Conservation (phyloP, 352 stramenopile species). For the Pythium plurisporium region DNA sequence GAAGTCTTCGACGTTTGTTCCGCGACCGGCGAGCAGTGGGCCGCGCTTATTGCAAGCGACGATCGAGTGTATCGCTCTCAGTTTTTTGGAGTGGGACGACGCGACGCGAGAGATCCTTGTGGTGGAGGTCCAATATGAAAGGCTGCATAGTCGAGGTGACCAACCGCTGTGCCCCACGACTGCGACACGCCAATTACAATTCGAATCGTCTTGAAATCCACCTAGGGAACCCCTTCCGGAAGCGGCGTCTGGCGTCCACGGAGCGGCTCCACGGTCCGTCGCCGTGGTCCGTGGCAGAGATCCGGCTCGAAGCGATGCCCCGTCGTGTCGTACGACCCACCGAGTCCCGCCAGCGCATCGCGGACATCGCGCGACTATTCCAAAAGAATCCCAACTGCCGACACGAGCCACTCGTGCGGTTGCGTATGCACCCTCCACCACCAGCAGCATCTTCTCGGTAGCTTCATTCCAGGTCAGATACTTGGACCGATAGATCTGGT, state of each 20-base stretch:
- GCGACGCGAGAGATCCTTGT: no score
- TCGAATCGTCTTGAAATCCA: neutral
- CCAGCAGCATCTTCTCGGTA: neutral
- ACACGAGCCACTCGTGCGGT: neutral
- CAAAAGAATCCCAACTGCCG: neutral
- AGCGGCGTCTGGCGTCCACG: neutral
- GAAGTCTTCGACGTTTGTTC: no score
- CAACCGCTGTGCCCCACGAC: neutral
- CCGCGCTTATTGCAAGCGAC: no score
- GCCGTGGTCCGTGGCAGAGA: neutral
- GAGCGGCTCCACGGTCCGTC: neutral
- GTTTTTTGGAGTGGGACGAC: no score
- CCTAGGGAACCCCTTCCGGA: neutral
- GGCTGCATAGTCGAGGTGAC: neutral
- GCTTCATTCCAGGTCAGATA: neutral
- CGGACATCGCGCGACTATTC: neutral
- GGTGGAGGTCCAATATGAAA: no score
- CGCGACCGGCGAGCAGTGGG: no score
- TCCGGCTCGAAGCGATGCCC: neutral
- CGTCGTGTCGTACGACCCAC: neutral
- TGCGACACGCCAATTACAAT: neutral
- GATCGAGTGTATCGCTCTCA: no score
- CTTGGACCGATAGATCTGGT: neutral
- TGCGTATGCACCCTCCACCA: no score
- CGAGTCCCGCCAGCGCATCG: neutral